These are phyloP conservation scores for Lactuca saligna DNA, from an alignment of 129 eudicot species.

Conservation along the genomic window DNA sequence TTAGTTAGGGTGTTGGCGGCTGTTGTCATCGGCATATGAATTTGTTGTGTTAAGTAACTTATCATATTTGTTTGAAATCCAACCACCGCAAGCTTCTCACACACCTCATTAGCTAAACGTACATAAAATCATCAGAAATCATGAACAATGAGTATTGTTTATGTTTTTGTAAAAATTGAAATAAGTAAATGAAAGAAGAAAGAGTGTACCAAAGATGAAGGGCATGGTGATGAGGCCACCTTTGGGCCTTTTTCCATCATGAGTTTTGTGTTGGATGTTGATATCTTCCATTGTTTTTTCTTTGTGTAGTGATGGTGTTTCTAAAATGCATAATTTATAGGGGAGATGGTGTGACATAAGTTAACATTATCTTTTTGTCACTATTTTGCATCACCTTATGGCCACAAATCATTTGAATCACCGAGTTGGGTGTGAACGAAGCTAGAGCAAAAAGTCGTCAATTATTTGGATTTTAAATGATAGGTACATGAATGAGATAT, in stretches of 20 bases:
- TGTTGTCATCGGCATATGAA: conserved; percentile 69
- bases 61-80: conserved; percentile 86
- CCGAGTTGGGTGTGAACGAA: conserved; percentile 20
- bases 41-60: conserved; percentile 65
- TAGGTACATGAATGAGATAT: conserved; percentile 16
- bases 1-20: conserved; percentile 80
- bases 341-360: conserved; percentile 21
- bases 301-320: conserved; percentile 17
- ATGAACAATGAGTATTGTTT: neutral
- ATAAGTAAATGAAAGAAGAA: neutral
- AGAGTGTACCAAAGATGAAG: conserved; percentile 38
- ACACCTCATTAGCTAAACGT: conserved; percentile 64
- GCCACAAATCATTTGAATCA: conserved; percentile 22
- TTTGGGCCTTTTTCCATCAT: conserved; percentile 27
- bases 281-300: conserved; percentile 28
- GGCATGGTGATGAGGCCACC: conserved; percentile 49
- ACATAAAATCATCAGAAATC: neutral
- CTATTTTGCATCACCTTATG: conserved; percentile 18
- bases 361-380: conserved; percentile 32
- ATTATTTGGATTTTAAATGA: conserved; percentile 9
- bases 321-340: conserved; percentile 19
- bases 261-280: conserved; percentile 18
- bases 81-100: conserved; percentile 65
- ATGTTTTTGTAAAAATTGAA: neutral
- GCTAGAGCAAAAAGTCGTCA: conserved; percentile 5